These are phyloP conservation scores for Fusarium sp. DNA, from an alignment of 2,329 filamentous ascomycete genomes.

Conservation along the genomic window DNA sequence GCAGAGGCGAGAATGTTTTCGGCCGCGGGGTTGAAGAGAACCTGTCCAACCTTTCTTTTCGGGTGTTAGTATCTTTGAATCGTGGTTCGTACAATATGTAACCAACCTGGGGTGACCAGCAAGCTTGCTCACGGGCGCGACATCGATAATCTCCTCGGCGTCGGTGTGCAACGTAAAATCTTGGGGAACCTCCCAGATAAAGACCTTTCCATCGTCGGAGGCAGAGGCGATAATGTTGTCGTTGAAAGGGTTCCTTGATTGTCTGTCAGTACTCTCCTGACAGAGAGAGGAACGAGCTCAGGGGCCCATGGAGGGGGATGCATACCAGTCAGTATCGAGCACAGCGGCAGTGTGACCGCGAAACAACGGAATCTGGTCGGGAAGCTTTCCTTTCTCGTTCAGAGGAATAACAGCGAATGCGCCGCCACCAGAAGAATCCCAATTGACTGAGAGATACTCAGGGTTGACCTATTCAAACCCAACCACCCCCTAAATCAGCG, in stretches of 20 bases:
- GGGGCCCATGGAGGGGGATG: constrained; percentile 31
- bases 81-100: neutral
- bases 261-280: constrained; percentile 24
- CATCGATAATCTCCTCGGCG: constrained; percentile 83
- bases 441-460: constrained; percentile 96
- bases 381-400: constrained; percentile 88
- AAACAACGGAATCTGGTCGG: constrained; percentile 94
- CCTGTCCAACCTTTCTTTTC: constrained; percentile 94
- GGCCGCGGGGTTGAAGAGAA: constrained; percentile 96
- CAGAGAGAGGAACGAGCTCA: constrained; percentile 9
- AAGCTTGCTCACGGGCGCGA: constrained; percentile 84
- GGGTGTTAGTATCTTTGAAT: constrained; percentile 30
- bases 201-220: constrained; percentile 97
- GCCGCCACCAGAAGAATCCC: constrained; percentile 95
- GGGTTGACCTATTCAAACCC: constrained; percentile 80
- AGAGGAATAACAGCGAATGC: constrained; percentile 96
- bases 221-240: constrained; percentile 92
- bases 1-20: constrained; percentile 95
- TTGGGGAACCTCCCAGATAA: constrained; percentile 94
- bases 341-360: constrained; percentile 95
- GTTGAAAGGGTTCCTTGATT: constrained; percentile 89
- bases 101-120: constrained; percentile 85
- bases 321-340: constrained; percentile 95
- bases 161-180: constrained; percentile 88
- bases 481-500: constrained; percentile 45